phyloP scores from a whole-genome alignment of 768 basidiomycete genomes.

The Amanita polypyramis region DNA sequence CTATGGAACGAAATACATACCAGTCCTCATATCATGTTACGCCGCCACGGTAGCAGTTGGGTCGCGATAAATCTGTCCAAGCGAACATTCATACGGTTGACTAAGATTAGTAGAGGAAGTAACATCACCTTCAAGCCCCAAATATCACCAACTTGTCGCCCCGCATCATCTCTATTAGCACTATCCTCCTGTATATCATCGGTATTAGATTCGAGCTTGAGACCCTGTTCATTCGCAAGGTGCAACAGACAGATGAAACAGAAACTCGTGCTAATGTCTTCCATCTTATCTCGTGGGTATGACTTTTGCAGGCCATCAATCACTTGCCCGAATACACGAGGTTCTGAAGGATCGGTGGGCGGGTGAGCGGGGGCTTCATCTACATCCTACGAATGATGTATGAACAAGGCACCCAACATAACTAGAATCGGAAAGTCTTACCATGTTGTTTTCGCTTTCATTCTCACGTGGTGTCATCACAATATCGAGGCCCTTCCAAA shows the following conservation, averaged over 20 bases:
- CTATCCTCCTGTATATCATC: conserved; percentile 26
- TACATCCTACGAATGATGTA: conserved; percentile 32
- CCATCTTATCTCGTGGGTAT: conserved; percentile 92
- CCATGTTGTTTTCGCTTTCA: conserved; percentile 39
- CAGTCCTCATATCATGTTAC: conserved; percentile 9
- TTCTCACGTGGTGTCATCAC: conserved; percentile 36
- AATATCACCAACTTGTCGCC: conserved; percentile 53
- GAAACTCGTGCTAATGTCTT: conserved; percentile 97
- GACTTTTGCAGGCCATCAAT: conserved; percentile 70
- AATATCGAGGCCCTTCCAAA: conserved; percentile 90
- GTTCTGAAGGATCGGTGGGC: conserved; percentile 55
- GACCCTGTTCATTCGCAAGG: conserved; percentile 91
- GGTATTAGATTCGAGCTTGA: conserved; percentile 57
- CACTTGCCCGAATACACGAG: conserved; percentile 67
- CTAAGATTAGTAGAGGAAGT: conserved; percentile 3
- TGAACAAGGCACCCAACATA: background rate
- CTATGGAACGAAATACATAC: too few relatives aligned
- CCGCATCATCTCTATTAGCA: conserved; percentile 25
- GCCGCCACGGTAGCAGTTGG: conserved; percentile 31
- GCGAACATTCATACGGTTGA: background rate
- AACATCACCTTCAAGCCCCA: conserved; percentile 60
- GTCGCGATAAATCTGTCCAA: conserved; percentile 35
- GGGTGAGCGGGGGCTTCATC: conserved; percentile 29
- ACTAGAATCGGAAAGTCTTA: conserved; percentile 16
- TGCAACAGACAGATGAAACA: conserved; percentile 98